These are phyloP conservation scores for Colletotrichum sp. DNA, from an alignment of 2,329 filamentous ascomycete species.

Conservation along the genomic window DNA sequence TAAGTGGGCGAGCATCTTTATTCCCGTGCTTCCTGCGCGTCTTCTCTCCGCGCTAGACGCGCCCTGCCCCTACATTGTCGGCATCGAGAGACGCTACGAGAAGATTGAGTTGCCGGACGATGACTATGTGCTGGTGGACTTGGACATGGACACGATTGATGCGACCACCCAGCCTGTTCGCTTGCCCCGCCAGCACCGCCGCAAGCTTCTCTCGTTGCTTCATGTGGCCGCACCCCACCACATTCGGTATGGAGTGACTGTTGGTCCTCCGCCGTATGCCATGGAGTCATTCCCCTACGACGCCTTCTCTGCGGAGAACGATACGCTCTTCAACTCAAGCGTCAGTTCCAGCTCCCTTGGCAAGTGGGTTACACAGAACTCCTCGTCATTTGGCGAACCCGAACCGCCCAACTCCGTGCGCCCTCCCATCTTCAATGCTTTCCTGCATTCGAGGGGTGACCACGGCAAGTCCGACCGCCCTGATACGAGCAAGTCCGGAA, in stretches of 20 bases:
- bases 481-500: constrained; percentile 71
- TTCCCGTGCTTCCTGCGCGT: constrained; percentile 86
- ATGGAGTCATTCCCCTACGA: constrained; percentile 93
- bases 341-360: constrained; percentile 76
- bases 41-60: constrained; percentile 91
- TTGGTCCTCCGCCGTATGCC: constrained; percentile 91
- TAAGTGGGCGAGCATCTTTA: constrained; percentile 93
- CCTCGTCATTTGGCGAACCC: constrained; percentile 80
- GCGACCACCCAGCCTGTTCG: constrained; percentile 78
- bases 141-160: constrained; percentile 90
- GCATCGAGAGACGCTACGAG: constrained; percentile 91
- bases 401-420: constrained; percentile 56
- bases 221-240: constrained; percentile 92
- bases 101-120: constrained; percentile 87
- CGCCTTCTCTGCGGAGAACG: constrained; percentile 86
- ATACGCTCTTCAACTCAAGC: constrained; percentile 76
- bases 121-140: constrained; percentile 92
- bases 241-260: constrained; percentile 81
- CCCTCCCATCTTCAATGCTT: constrained; percentile 87
- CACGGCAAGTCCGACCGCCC: constrained; percentile 75
- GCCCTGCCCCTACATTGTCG: constrained; percentile 95
- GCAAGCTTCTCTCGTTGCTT: constrained; percentile 87
- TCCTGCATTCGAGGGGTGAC: constrained; percentile 77
- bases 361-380: constrained; percentile 89
- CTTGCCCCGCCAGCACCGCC: constrained; percentile 85